Evolutionary conservation across 164 flowering plant genomes (phyloP).

Genomic region (Paratinospora sagittata): DNA sequence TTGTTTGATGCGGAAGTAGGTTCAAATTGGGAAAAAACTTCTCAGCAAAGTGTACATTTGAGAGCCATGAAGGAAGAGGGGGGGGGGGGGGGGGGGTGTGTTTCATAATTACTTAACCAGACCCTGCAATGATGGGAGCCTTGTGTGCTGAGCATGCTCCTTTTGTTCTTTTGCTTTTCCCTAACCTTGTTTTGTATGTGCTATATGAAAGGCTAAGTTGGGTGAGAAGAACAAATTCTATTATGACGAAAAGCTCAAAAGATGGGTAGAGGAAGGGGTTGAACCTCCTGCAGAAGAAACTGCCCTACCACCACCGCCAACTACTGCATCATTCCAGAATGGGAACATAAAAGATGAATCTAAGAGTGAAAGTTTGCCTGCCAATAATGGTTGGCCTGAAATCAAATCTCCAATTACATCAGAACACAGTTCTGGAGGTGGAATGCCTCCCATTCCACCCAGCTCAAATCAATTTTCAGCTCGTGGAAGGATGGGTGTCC

Average conservation of each 20-base stretch:
- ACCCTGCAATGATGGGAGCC: background rate
- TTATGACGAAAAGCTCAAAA: constrained; percentile 88
- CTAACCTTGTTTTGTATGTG: constrained; percentile 1
- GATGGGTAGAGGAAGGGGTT: constrained; percentile 97
- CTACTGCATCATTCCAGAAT: constrained; percentile 54
- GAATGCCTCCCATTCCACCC: constrained; percentile 80
- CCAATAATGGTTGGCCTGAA: constrained; percentile 42
- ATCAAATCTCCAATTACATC: constrained; percentile 29
- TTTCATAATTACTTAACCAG: background rate
- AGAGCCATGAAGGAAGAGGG: too few relatives aligned
- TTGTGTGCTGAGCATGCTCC: background rate
- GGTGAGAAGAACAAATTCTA: constrained; percentile 87
- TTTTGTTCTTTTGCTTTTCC: background rate
- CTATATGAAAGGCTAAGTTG: constrained; percentile 65
- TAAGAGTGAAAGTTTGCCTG: constrained; percentile 32
- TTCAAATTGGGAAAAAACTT: background rate
- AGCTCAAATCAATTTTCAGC: constrained; percentile 80
- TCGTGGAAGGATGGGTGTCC: constrained; percentile 79
- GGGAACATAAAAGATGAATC: constrained; percentile 43
- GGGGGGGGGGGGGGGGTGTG: background rate
- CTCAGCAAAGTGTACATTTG: background rate
- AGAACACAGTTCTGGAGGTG: constrained; percentile 41
- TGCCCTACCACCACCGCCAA: constrained; percentile 84
- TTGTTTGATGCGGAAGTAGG: background rate
- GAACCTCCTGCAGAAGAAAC: constrained; percentile 82